These are phyloP conservation scores for Komagataella pseudopastoris DNA, from an alignment of 805 yeast species.

Conservation along the genomic window DNA sequence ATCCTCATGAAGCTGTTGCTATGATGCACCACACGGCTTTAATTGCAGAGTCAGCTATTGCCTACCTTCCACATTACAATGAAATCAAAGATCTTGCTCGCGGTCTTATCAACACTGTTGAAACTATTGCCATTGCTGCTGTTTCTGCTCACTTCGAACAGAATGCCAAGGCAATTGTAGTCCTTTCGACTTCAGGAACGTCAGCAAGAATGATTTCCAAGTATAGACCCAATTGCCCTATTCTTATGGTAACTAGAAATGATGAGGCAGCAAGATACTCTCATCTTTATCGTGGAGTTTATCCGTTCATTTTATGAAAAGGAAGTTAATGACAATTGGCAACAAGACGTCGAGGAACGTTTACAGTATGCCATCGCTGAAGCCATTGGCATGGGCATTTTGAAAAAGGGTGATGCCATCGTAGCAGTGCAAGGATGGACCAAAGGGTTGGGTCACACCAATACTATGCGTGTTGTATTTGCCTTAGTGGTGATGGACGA, in stretches of 20 bases:
- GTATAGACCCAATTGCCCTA: constrained; percentile 96
- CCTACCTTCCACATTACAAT: constrained; percentile 70
- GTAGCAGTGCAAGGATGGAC: constrained; percentile 98
- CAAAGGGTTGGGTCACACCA: constrained; percentile 97
- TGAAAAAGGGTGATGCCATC: constrained; percentile 76
- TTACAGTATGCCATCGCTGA: constrained; percentile 84
- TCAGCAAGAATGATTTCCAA: constrained; percentile 94
- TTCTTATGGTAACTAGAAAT: constrained; percentile 96
- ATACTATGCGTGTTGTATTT: constrained; percentile 86
- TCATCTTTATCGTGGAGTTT: constrained; percentile 96
- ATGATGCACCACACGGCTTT: constrained; percentile 98
- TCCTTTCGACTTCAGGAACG: constrained; percentile 86
- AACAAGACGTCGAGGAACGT: constrained; percentile 91
- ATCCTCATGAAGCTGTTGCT: constrained; percentile 94
- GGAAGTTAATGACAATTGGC: constrained; percentile 71
- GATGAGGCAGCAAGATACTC: constrained; percentile 85
- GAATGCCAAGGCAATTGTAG: constrained; percentile 92
- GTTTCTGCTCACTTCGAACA: constrained; percentile 95
- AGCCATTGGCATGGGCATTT: constrained; percentile 78
- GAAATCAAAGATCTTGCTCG: constrained; percentile 78
- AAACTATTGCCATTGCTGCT: constrained; percentile 95
- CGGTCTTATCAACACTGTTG: constrained; percentile 86
- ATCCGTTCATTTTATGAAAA: constrained; percentile 82
- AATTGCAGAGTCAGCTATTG: constrained; percentile 93
- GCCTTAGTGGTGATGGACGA: constrained; percentile 29